Base-by-base conservation (phyloP, 768 basidiomycete species). In the Naganishia onofrii region DNA sequence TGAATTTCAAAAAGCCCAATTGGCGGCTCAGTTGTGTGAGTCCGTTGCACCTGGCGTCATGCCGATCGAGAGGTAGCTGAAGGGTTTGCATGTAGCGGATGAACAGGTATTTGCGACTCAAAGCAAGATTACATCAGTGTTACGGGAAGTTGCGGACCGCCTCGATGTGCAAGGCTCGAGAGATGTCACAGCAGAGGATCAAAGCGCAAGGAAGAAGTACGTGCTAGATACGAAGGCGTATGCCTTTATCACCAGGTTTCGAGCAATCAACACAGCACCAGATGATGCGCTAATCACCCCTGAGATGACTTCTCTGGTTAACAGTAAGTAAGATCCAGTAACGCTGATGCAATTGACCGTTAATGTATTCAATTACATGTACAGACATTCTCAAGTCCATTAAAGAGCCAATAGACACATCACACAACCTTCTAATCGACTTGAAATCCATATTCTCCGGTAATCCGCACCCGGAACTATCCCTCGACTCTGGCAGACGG, bases 381-480 rank as follows among this genome's bases (percentile, higher is more conserved):
- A 31, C 21, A 63, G 60, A 29, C 23, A 44, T 63, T 6, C 54
- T 44, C 34, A 17, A 29, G 10, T 42, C 31, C 2, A 28, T 42
- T n/a, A 32, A 44, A 46, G 9, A 76, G 51, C 15, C 71, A 12
- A 23, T 10, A 19, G 23, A 42, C 26, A 63, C 23, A 29, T 38
- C 60, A 8, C 60, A 17, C 38, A 1, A 17, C 26, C 26, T 63
- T 23, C 60, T 63, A 13, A 6, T 63, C n/a, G 36, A 26, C 60
- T 34, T 63, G 31, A 63, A 63, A 63, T 23, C 38, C 36, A 63
- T 44, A 38, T 63, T 63, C 60, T 42, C 60, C 23, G 15, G 38
- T 29, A 68, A 64, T 26, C 46, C 71, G 23, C 71, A 72, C 52
- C 71, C 71, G 3, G 65, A 72, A 28, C 7, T 72, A n/a, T 46